phyloP scores from a whole-genome alignment of 1,284 basidiomycete species.

The Cutaneotrichosporon cyanovorans region DNA sequence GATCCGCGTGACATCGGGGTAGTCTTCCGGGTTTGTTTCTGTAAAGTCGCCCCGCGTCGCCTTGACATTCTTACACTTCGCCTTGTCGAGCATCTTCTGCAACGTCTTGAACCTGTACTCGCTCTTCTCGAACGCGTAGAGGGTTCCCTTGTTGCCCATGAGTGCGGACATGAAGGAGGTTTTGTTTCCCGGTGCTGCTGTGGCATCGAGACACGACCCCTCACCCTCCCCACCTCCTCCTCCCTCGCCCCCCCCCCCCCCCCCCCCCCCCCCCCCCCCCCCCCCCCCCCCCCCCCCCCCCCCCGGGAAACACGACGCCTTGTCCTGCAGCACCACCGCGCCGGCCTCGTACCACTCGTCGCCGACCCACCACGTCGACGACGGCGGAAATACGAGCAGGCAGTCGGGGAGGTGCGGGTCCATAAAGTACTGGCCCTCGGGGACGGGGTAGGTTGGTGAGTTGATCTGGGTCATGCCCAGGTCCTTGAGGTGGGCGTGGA shows the following conservation, averaged over 20 bases:
- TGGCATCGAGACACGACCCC: conserved; percentile 76
- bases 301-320: conserved; percentile 94
- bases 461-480: conserved; percentile 27
- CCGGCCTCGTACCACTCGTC: conserved; percentile 42
- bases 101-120: conserved; percentile 69
- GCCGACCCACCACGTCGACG: conserved; percentile 46
- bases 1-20: conserved; percentile 66
- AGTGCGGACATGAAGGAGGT: conserved; percentile 86
- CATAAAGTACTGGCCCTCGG: conserved; percentile 51
- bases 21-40: conserved; percentile 59
- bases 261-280: conserved; percentile 23
- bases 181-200: conserved; percentile 98
- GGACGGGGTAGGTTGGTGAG: conserved; percentile 28
- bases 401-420: conserved; percentile 69
- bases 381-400: conserved; percentile 68
- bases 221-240: conserved; percentile 36
- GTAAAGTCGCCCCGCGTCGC: conserved; percentile 71
- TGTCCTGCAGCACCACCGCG: conserved; percentile 83
- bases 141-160: conserved; percentile 71
- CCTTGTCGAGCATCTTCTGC: conserved; percentile 69
- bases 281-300: conserved; percentile 55
- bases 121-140: conserved; percentile 82
- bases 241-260: conserved; percentile 66
- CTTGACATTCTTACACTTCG: conserved; percentile 68
- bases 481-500: conserved; percentile 23